Evolutionary conservation across 768 basidiomycete species (phyloP), one percentile per base, ranked within the genome.

Genomic region (Terana coerulea): DNA sequence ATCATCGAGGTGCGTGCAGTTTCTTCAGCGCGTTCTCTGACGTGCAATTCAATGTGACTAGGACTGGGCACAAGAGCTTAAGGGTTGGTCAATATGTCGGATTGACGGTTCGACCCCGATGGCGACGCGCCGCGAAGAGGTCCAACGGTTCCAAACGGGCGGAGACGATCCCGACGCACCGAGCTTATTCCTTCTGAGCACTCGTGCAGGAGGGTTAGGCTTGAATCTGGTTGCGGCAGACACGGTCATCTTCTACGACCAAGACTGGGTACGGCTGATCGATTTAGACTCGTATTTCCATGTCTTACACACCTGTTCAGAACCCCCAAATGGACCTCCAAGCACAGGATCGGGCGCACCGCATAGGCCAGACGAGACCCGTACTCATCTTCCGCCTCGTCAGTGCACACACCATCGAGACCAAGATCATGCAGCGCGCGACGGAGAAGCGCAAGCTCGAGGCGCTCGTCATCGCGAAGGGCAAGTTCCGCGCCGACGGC

Each of bases 301-400:
- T 42, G 3, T n/a, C 33, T 24, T 5, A 19, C 19, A 12, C 22
- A 15, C 17, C 4, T n/a, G 34, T 24, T 9, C 51, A 91, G 89
- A 92, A 91, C 61, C 94, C 95, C 0, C 95, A 97, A 72, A 94
- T 95, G 84, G 95, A 99, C 58, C 75, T 90, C 2, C 95, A 99
- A 70, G 95, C 95, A 0, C 91, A 94, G 64, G 95, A 97, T 60
- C 79, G 95, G 30, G 94, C 94, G 0, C 95, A 99, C 67, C 83
- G 97, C 10, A 98, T 99, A 42, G 95, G 95, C 1, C 95, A 98
- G 70, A 97, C 83, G 25, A 84, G 75, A 57, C 92, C 93, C 0
- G 93, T 97, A 47, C 75, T 97, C 37, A 84, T 97, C 51, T 95
- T 91, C 72, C 78, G 95, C 33, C 75, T 98, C 3, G 82, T 95